Base-by-base conservation (phyloP, 2,329 filamentous ascomycete genomes). In the Exophiala bonariae region DNA sequence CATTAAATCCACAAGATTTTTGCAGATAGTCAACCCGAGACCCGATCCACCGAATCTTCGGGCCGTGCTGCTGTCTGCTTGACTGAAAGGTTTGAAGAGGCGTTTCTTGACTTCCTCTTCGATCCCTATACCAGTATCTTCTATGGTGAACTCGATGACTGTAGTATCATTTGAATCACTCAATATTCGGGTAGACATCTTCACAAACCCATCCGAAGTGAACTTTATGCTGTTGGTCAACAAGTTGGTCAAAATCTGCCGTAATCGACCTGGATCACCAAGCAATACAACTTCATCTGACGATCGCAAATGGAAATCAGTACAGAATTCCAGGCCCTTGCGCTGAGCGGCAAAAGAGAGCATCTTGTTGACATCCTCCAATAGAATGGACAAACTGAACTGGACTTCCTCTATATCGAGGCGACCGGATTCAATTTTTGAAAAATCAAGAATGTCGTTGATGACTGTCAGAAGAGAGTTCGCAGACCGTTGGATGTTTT, bases 381-480 rank as follows among this genome's bases (percentile, higher is more conserved):
- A 80, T 10, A 89, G 81, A 1, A 88, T 75, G 0, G 83, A 83
- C 2, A 90, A 72, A 20, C 84, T 88, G 59, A 91, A 92, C 52
- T 89, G 86, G 0, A 90, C 86, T 58, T 90, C 85, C 65, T 90
- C 87, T 32, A 91, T 85, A 53, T 90, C 86, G 16, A 91, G 68
- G 6, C 84, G 76, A 3, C 87, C 87, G 7, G 85, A 88, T 63
- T 91, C 87, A 2, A 89, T 84, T 63, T 91, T 91, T 7, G 86
- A 89, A 60, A 90, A 87, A 65, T 91, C 87, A 2, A 91, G 73
- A 50, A 91, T 91, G 59, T 92, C 87, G 59, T 91, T 91, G 66
- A 91, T 90, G 28, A 91, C 85, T 0, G 86, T 89, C 20, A 91
- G 70, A 1, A 91, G 71, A 8, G 84, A 85, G 52, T 89, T 90